Base-by-base conservation (phyloP, 192 early-diverging fungal species). In the Backusella sp. region DNA sequence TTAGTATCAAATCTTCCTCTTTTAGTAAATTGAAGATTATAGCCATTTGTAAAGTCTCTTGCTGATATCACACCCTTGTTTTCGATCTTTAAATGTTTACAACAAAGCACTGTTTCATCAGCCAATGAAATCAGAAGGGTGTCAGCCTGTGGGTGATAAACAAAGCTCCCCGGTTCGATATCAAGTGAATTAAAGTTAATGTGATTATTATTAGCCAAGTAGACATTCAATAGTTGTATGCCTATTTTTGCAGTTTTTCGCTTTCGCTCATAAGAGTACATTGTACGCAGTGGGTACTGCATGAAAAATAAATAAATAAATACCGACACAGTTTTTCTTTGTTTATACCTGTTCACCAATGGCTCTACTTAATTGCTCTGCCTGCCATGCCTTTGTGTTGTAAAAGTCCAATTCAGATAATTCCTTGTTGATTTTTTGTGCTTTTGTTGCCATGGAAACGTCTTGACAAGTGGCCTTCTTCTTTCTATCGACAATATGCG, bases 11-110 rank as follows among this genome's bases (percentile, higher is more conserved):
- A 62, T 62, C 1, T 62, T 62, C 56, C 56, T 14, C 26, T 28
- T 28, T 62, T 62, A 4, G 9, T 28, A 1, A 4, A 0, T 34
- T 71, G 9, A 4, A 74, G 19, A 14, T 69, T 62, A 26, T 95
- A 94, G 30, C 94, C 94, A 79, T 95, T 95, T 30, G 80, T 76
- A 79, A 94, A 94, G 73, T 91, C 92, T 37, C 82, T 82, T 30
- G 88, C 85, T 1, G 70, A 73, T 11, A 91, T 68, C 11, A 77
- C 81, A 8, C 77, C 84, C 71, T 94, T 93, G 70, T 84, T 86
- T 73, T 94, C 85, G 35, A 91, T 85, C 72, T 91, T 88, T 11
- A 94, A 46, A 11, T 70, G 70, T 9, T 34, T 81, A 17, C 85
- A 74, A 0, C 82, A 86, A 28, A 94, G 52, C 72, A 88, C 84